Base-by-base conservation (phyloP, 2,329 filamentous ascomycete genomes). In the Colletotrichum sp. region DNA sequence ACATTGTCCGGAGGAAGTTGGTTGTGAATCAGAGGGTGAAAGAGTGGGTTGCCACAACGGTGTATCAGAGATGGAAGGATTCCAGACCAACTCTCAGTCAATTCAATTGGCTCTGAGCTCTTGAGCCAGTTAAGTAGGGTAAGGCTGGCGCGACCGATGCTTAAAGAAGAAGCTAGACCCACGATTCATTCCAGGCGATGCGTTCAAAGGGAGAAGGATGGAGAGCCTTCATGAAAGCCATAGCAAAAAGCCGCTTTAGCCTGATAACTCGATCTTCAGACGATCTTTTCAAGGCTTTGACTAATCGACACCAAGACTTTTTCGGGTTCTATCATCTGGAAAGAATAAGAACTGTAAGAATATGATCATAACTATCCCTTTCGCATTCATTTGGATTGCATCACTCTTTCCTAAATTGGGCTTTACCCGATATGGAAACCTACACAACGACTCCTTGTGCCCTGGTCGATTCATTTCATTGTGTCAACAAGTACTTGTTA, bases 131-230 rank as follows among this genome's bases (percentile, higher is more conserved):
- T 12, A 22, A 48, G n/a, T 48, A 48, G 43, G n/a, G 18, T 0
- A 48, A 48, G n/a, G 10, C 9, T 22, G 18, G 9, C n/a, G 10
- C 43, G 43, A 22, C 10, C 3, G 18, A 22, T 22, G 43, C 10
- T 48, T 12, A 0, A 2, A 22, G 43, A 52, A 52, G 43, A 8
- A 5, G 10, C n/a, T 22, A 52, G 43, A 52, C n/a, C 10, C 43
- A 2, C 0, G 43, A 0, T 3, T 22, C n/a, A 25, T 52, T 13
- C 10, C 22, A 1, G n/a, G 6, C 0, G 43, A 52, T 7, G 3
- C 18, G 9, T 48, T 48, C 1, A 52, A 52, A 22, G n/a, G n/a
- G 9, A 22, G 12, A 13, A 52, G 13, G 6, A 52, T 22, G n/a
- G n/a, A 22, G 0, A 52, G 3, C 1, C 12, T 52, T 22, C 43